Evolutionary conservation across 768 basidiomycete genomes (phyloP).

Genomic region (Xanthoconium purpureum): DNA sequence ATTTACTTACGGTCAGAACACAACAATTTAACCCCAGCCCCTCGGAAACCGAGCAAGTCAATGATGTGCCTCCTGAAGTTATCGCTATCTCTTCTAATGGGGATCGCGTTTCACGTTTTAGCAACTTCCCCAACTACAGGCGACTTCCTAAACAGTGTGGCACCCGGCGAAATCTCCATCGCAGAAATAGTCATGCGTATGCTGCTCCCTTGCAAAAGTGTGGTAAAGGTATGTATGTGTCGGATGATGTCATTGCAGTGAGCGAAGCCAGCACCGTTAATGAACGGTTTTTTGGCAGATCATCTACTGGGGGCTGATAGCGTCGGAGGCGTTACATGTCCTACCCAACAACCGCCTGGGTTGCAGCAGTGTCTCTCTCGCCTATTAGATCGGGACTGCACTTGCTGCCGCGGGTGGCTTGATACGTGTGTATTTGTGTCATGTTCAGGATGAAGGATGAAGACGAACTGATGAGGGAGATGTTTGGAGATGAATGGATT

Average conservation of each 20-base stretch:
- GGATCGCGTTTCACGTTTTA: neutral
- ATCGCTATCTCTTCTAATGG: neutral
- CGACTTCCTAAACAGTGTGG: neutral
- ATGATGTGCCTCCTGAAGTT: neutral
- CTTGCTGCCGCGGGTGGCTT: neutral
- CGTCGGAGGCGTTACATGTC: neutral
- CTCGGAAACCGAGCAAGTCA: neutral
- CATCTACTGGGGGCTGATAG: neutral
- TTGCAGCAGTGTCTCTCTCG: neutral
- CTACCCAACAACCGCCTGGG: neutral
- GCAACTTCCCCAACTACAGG: neutral
- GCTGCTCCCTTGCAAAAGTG: neutral
- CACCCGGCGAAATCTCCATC: neutral
- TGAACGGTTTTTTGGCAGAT: neutral
- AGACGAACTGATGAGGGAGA: slow-evolving; percentile 2
- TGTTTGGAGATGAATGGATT: slow-evolving; percentile 6
- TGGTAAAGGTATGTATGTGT: neutral
- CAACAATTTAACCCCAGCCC: too few relatives aligned
- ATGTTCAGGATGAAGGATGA: slow-evolving; percentile 2
- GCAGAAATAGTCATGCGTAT: neutral
- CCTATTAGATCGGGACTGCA: neutral
- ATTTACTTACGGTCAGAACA: too few relatives aligned
- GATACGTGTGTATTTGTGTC: neutral
- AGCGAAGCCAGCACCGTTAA: neutral
- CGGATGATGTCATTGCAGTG: neutral